Evolutionary conservation across 306 rosid genomes (phyloP).

Genomic region (Prunus davidiana): DNA sequence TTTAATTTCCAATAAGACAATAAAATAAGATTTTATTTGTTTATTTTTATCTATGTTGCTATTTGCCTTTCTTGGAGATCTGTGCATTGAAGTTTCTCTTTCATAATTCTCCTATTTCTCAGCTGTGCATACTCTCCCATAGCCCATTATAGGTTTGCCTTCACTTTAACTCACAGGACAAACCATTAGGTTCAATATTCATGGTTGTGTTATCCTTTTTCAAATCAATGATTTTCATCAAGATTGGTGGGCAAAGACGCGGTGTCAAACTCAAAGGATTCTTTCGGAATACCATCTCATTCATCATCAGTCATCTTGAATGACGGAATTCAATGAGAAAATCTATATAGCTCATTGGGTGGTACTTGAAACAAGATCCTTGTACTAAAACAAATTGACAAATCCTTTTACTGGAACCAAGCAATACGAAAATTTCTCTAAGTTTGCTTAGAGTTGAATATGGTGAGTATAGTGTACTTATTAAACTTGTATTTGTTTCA

Average conservation of each 20-base stretch:
- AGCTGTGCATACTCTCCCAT: conserved; percentile 21
- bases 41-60: too few species aligned
- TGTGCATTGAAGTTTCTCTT: conserved; percentile 29
- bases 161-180: conserved; percentile 24
- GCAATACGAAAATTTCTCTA: too few species aligned
- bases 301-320: conserved; percentile 68
- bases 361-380: too few species aligned
- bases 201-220: conserved; percentile 26
- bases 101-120: conserved; percentile 17
- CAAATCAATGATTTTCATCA: conserved; percentile 23
- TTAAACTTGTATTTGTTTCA: too few species aligned
- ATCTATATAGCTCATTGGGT: conserved; percentile 31
- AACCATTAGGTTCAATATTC: conserved; percentile 22
- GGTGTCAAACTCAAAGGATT: conserved; percentile 85
- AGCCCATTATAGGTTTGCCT: conserved; percentile 26
- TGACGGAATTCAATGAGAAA: conserved; percentile 80
- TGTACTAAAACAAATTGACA: too few species aligned
- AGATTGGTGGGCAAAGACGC: conserved; percentile 56
- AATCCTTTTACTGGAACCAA: too few species aligned
- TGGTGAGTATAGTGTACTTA: too few species aligned
- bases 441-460: too few species aligned
- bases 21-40: too few species aligned
- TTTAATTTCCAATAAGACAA: too few species aligned
- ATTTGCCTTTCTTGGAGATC: conserved; percentile 41
- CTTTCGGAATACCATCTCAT: conserved; percentile 63